phyloP scores from a whole-genome alignment of 345 rosid genomes.

The Bretschneidera sinensis region DNA sequence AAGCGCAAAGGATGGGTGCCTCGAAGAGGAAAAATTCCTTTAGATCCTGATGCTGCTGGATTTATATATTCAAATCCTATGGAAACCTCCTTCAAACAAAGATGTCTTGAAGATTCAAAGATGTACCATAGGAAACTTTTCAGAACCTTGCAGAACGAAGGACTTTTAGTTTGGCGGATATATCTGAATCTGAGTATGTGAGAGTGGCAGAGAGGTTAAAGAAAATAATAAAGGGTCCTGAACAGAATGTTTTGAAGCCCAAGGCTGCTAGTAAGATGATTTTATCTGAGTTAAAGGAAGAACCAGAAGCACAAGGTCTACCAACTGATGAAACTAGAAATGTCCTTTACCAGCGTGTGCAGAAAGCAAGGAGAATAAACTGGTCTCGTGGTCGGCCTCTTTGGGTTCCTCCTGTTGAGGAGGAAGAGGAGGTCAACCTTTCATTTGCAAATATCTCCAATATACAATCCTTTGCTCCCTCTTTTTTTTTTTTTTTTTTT shows the following conservation, averaged over 20 bases:
- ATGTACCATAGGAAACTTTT: conserved; percentile 66
- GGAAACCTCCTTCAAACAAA: conserved; percentile 89
- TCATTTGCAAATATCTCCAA: conserved; percentile 2
- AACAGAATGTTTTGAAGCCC: conserved; percentile 73
- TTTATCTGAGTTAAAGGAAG: conserved; percentile 88
- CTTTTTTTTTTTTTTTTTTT: too few relatives aligned
- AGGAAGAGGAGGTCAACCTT: conserved; percentile 80
- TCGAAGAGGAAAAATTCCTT: conserved; percentile 83
- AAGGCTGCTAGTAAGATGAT: conserved; percentile 99
- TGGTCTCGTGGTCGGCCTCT: conserved; percentile 97
- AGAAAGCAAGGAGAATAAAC: conserved; percentile 95
- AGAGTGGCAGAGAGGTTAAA: conserved; percentile 70
- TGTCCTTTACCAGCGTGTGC: conserved; percentile 98
- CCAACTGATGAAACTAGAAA: conserved; percentile 96
- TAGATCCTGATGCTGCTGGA: conserved; percentile 91
- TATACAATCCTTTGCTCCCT: not conserved
- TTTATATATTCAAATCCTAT: conserved; percentile 82
- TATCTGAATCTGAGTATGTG: conserved; percentile 70
- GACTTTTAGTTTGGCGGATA: conserved; percentile 69
- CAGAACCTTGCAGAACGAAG: conserved; percentile 67
- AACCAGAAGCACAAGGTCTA: conserved; percentile 89
- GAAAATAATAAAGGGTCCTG: conserved; percentile 79
- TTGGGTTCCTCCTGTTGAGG: conserved; percentile 97
- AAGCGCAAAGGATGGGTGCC: conserved; percentile 99
- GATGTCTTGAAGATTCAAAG: conserved; percentile 82